These are phyloP conservation scores for rapeseed (Brassica napus) DNA, from an alignment of 345 rosid genomes.

Conservation along the genomic window Da-Ae NC_063442.1:7775001-7775500, in stretches of 20 bases:
- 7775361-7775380: slow-evolving; percentile 90
- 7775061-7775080: neutral
- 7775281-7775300: neutral
- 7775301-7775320: slow-evolving; percentile 31
- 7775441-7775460: slow-evolving; percentile 97
- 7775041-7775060: neutral
- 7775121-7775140: slow-evolving; percentile 92
- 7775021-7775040: neutral
- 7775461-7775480: slow-evolving; percentile 95
- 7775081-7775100: slow-evolving; percentile 96
- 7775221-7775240: slow-evolving; percentile 20
- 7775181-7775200: slow-evolving; percentile 96
- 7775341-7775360: slow-evolving; percentile 93
- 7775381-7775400: slow-evolving; percentile 94
- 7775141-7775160: slow-evolving; percentile 99
- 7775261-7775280: neutral
- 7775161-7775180: slow-evolving; percentile 98
- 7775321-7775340: slow-evolving; percentile 83
- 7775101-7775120: slow-evolving; percentile 89
- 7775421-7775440: slow-evolving; percentile 82
- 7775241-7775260: neutral
- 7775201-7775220: slow-evolving; percentile 87
- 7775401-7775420: slow-evolving; percentile 99
- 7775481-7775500: slow-evolving; percentile 93
- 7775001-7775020: slow-evolving; percentile 68